A percentile compares a stretch with the other conserved stretches of the same genome.
Conservation (phyloP, 2,329 filamentous ascomycete genomes). For the Venturia nashicola region DNA sequence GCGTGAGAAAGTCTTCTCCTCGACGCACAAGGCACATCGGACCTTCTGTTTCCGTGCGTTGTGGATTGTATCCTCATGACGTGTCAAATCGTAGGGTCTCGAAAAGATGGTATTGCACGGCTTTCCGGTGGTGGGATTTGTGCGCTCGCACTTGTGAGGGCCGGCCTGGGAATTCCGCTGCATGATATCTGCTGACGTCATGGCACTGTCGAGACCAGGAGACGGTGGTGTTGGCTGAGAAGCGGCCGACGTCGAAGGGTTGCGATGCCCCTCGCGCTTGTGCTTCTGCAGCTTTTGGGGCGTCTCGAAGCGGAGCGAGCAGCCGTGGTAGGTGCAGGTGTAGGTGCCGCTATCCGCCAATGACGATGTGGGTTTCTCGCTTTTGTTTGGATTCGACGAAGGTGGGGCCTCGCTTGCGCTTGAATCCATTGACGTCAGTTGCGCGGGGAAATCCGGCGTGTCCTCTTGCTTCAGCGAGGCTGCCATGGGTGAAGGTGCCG, state of each 20-base stretch:
- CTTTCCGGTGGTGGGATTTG: conserved; percentile 91
- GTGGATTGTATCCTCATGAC: conserved; percentile 96
- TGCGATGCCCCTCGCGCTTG: conserved; percentile 80
- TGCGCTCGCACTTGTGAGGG: conserved; percentile 82
- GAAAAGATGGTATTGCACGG: conserved; percentile 91
- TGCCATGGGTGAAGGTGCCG: conserved; percentile 1
- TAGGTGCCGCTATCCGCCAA: conserved; percentile 77
- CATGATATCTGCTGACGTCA: conserved; percentile 43
- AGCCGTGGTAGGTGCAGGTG: conserved; percentile 91
- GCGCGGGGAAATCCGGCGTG: conserved; percentile 46
- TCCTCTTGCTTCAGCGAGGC: conserved; percentile 22
- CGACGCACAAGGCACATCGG: conserved; percentile 79
- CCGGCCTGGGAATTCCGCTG: conserved; percentile 77
- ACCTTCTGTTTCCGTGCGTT: conserved; percentile 92
- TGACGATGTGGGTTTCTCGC: conserved; percentile 44
- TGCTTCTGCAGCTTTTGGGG: conserved; percentile 83
- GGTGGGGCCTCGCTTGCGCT: conserved; percentile 41
- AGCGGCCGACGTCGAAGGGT: conserved; percentile 21
- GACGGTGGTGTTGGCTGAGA: conserved; percentile 11
- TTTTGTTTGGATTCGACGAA: conserved; percentile 20
- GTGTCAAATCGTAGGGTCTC: conserved; percentile 86
- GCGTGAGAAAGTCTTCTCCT: conserved; percentile 94
- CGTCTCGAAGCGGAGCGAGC: conserved; percentile 76
- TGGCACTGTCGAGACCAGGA: conserved; percentile 21
- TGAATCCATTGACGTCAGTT: conserved; percentile 50